phyloP scores from a whole-genome alignment of 2,329 filamentous ascomycete genomes.

The Monosporascus ibericus region DNA sequence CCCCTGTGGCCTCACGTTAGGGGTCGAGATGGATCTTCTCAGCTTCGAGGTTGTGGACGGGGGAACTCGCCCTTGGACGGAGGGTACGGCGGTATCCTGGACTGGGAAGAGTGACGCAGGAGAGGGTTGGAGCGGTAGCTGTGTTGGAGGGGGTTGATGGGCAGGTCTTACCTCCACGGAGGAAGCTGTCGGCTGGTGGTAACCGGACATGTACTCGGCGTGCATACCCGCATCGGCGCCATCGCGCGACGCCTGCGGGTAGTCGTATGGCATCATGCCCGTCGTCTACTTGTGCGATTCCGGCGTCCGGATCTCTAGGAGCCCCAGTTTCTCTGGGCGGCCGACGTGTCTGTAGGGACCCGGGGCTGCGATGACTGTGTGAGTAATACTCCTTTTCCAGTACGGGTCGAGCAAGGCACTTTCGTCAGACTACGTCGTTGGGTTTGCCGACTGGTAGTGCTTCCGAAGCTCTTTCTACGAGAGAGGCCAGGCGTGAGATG shows the following conservation, averaged over 20 bases:
- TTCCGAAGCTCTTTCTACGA: background rate
- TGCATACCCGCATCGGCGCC: conserved; percentile 36
- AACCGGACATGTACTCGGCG: conserved; percentile 29
- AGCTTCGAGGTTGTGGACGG: conserved; percentile 33
- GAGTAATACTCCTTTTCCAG: background rate
- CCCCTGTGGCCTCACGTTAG: conserved; percentile 39
- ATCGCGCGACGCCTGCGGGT: conserved; percentile 36
- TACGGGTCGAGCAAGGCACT: background rate
- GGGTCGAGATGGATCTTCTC: conserved; percentile 45
- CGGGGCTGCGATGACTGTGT: background rate
- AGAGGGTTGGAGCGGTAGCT: conserved; percentile 22
- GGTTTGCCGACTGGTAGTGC: background rate
- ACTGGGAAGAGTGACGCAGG: conserved; percentile 20
- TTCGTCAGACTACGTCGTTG: background rate
- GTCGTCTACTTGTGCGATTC: conserved; percentile 28
- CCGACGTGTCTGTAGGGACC: conserved; percentile 16
- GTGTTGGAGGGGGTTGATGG: conserved; percentile 18
- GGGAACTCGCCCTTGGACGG: conserved; percentile 31
- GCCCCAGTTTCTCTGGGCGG: conserved; percentile 24
- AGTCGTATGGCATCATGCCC: conserved; percentile 45
- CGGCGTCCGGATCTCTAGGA: conserved; percentile 21
- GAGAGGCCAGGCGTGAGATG: background rate
- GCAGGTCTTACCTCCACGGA: conserved; percentile 25
- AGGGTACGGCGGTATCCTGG: conserved; percentile 26
- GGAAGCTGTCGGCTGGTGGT: conserved; percentile 19